Evolutionary conservation across 177 flowering plant species (phyloP).

Genomic region (Vitis hybrid): DNA sequence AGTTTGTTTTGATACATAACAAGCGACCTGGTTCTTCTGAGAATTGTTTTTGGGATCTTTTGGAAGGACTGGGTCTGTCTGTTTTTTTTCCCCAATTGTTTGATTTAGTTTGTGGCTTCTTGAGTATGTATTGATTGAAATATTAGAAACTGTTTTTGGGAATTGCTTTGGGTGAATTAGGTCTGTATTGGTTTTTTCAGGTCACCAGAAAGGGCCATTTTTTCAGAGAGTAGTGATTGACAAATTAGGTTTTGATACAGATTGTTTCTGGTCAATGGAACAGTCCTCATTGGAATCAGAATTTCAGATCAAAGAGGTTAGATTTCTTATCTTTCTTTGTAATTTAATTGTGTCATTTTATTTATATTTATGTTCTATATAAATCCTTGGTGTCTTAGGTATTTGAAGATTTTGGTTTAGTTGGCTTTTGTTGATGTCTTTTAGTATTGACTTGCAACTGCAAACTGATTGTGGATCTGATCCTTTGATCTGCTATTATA

Average conservation of each 20-base stretch:
- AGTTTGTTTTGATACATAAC: background rate
- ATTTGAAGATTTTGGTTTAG: background rate
- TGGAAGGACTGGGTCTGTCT: background rate
- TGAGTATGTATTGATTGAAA: too few species aligned
- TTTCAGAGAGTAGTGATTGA: too few species aligned
- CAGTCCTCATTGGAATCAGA: slow-evolving; percentile 16
- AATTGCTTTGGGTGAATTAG: too few species aligned
- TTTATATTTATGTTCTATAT: background rate
- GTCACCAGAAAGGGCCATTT: too few species aligned
- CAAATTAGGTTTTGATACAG: background rate
- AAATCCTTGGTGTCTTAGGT: background rate
- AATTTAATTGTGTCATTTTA: background rate
- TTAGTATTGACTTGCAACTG: too few species aligned
- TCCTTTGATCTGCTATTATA: background rate
- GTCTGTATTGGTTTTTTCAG: too few species aligned
- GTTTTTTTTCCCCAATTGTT: too few species aligned
- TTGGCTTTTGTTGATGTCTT: background rate
- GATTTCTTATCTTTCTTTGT: slow-evolving; percentile 4
- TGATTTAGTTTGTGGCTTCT: too few species aligned
- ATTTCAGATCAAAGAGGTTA: slow-evolving; percentile 27
- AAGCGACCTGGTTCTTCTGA: background rate
- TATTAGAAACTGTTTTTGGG: too few species aligned
- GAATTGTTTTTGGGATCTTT: background rate
- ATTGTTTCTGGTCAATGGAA: slow-evolving; percentile 15
- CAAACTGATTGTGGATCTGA: too few species aligned